These are phyloP conservation scores for Leccinum subtestaceum DNA, from an alignment of 768 basidiomycete genomes.

Conservation along the genomic window DNA sequence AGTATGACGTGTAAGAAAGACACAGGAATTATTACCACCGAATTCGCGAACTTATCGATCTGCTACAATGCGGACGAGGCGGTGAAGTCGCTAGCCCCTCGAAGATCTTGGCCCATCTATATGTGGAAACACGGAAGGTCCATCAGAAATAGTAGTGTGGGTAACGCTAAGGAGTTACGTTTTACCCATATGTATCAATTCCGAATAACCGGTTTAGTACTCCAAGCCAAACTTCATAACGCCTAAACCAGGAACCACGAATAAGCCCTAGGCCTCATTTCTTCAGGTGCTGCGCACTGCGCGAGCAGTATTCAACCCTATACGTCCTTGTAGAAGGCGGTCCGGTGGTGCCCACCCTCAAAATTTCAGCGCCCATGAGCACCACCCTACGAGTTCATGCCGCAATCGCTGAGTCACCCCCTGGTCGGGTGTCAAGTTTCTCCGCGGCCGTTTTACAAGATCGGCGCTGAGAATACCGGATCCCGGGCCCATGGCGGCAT, in stretches of 20 bases:
- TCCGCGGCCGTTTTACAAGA: neutral
- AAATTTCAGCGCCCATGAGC: neutral
- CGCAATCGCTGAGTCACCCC: neutral
- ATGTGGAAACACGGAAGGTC: neutral
- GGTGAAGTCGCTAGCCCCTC: constrained; percentile 2
- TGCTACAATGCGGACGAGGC: constrained; percentile 14
- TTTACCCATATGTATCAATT: neutral
- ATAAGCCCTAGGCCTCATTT: neutral
- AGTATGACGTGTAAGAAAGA: neutral
- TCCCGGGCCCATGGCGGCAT: neutral
- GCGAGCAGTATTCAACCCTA: neutral
- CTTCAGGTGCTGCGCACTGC: neutral
- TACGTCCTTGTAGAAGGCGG: neutral
- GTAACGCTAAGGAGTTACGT: neutral
- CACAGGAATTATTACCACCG: neutral
- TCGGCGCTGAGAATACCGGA: neutral
- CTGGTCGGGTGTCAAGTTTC: neutral
- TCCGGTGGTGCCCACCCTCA: neutral
- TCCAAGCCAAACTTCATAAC: neutral
- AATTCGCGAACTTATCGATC: neutral
- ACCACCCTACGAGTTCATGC: neutral
- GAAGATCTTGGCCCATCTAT: neutral
- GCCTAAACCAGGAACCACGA: neutral
- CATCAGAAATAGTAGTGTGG: neutral
- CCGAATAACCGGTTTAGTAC: too few species aligned